Evolutionary conservation across 164 flowering plant species (phyloP), one percentile per base, ranked within the genome.

Genomic region (Umbellularia californica): DNA sequence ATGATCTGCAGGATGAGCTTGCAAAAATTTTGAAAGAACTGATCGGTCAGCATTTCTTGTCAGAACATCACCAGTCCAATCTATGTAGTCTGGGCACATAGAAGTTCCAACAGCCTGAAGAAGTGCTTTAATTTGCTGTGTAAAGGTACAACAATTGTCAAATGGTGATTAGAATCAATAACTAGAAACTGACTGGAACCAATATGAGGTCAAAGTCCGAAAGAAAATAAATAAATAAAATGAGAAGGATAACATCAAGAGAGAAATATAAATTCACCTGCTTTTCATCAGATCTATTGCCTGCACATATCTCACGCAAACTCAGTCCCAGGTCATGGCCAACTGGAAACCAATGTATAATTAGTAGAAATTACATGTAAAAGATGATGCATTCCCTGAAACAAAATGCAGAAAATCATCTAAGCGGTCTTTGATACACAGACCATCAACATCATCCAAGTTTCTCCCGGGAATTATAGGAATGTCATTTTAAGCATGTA

Each of bases 81-180:
- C 99, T 50, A 83, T 78, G 58, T 73, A 69, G 65, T 87, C 79
- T n/a, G 99, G 95, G 80, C 97, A 92, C 82, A 95, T 88, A 22
- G 90, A 83, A 58, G 89, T 58, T 24, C 99, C 99, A 79, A 83
- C 90, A 83, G 84, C 79, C 70, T 89, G 76, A 78, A 95, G 97
- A 73, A 95, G 91, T 0, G 95, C 97, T 80, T 82, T 91, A 50
- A 95, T 89, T 95, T 95, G 97, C 97, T 95, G 89, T 50, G 47
- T 41, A 41, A 41, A 41, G 47, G 47, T 41, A 41, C 9, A 71
- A 69, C 13, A 72, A n/a, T 58, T 69, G 60, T 33, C 20, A 23
- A 65, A 69, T 17, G 9, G 22, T 30, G 23, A 74, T 22, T 10
- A 63, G 23, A 50, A 14, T 2, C 47, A 47, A 14, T 13, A 69